These are phyloP conservation scores for Carpinus fangiana DNA, from an alignment of 306 rosid genomes.

Conservation along the genomic window DNA sequence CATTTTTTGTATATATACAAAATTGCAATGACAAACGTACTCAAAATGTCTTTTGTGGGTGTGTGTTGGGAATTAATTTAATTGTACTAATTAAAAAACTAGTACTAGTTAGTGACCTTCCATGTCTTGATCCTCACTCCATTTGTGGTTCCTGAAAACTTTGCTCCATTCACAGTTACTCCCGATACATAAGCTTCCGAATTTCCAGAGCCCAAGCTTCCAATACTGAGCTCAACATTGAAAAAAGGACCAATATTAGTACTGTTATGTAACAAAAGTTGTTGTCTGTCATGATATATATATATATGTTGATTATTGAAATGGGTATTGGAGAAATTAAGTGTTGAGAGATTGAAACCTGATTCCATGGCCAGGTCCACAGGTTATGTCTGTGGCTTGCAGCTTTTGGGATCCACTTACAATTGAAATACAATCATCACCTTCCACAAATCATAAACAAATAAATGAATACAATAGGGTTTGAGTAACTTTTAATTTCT, in stretches of 20 bases:
- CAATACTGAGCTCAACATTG: slow-evolving; percentile 49
- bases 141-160: slow-evolving; percentile 63
- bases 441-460: slow-evolving; percentile 25
- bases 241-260: neutral
- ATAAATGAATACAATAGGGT: neutral
- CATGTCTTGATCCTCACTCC: slow-evolving; percentile 89
- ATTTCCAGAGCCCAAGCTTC: slow-evolving; percentile 66
- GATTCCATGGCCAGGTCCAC: slow-evolving; percentile 95
- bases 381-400: slow-evolving; percentile 52
- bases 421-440: slow-evolving; percentile 89
- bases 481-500: neutral
- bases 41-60: neutral
- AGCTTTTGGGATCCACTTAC: slow-evolving; percentile 61
- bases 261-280: neutral
- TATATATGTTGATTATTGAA: neutral
- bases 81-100: neutral
- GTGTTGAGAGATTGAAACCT: slow-evolving; percentile 38
- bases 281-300: too few relatives aligned
- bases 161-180: slow-evolving; percentile 59
- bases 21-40: too few relatives aligned
- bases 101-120: slow-evolving; percentile 45
- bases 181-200: slow-evolving; percentile 57
- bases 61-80: neutral
- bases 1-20: too few relatives aligned
- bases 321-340: neutral